Evolutionary conservation across 176 grass and related monocot species (phyloP).

Genomic region (Hordeum marinum): DNA sequence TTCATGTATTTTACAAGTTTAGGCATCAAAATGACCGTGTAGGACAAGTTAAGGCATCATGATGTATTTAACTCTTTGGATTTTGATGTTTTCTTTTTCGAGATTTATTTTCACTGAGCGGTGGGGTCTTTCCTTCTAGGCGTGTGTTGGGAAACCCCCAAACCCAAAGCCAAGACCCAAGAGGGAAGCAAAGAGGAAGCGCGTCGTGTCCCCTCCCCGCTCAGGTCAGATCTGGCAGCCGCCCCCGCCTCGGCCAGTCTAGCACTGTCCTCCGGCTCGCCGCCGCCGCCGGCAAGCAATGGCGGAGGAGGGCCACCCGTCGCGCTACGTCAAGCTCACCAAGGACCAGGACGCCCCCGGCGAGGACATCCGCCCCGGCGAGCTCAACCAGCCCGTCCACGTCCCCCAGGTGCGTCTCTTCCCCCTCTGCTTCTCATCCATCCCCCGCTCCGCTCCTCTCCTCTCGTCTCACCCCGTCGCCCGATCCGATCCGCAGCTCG

Average conservation of each 20-base stretch:
- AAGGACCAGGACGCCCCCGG: slow-evolving; percentile 79
- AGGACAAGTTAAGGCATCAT: no score
- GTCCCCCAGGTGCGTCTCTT: slow-evolving; percentile 54
- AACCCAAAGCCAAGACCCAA: not conserved
- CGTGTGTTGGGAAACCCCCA: no score
- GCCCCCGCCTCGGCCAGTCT: not conserved
- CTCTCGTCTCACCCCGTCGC: not conserved
- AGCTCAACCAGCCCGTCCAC: slow-evolving; percentile 91
- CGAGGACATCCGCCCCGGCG: slow-evolving; percentile 82
- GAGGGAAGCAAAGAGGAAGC: not conserved
- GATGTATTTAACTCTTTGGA: no score
- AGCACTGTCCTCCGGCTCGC: not conserved
- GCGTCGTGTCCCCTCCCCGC: not conserved
- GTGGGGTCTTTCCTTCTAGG: no score
- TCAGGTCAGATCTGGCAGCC: not conserved
- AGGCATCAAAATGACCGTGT: no score
- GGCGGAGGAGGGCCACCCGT: slow-evolving; percentile 62
- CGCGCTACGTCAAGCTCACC: slow-evolving; percentile 84
- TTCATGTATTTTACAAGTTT: no score
- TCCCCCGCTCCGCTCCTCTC: not conserved
- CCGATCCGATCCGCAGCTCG: slow-evolving; percentile 40
- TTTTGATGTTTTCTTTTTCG: no score
- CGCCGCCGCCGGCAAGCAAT: slow-evolving; percentile 14
- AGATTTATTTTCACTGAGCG: no score
- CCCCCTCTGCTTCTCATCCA: no score